Percentiles rank a stretch among this genome's conserved stretches.
Evolutionary conservation across 352 stramenopile genomes (phyloP).

Genomic region (Stramenopiles sp.): DNA sequence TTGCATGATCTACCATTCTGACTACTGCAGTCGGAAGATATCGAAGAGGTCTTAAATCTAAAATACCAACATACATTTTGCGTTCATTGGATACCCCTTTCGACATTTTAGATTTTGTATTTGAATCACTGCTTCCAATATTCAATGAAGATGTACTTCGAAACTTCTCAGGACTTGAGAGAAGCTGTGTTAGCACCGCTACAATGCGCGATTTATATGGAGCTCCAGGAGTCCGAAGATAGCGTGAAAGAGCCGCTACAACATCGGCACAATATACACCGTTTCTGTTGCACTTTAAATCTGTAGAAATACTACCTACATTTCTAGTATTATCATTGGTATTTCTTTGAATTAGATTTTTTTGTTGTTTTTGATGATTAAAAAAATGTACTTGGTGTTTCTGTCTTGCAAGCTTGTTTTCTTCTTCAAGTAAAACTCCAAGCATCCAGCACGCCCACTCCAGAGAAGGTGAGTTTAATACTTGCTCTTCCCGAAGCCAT

Average conservation of each 20-base stretch:
- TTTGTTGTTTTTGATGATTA: too few species aligned
- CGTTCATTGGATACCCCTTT: not conserved
- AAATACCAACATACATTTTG: too few species aligned
- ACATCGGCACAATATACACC: not conserved
- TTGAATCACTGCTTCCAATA: too few species aligned
- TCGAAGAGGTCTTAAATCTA: not conserved
- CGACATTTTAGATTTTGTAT: not conserved
- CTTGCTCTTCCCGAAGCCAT: conserved; percentile 9
- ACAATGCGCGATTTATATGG: conserved; percentile 9
- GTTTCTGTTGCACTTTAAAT: too few species aligned
- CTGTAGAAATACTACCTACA: too few species aligned
- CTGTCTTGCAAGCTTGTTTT: too few species aligned
- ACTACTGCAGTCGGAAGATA: not conserved
- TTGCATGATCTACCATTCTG: not conserved
- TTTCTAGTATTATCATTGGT: too few species aligned
- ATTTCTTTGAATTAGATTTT: too few species aligned
- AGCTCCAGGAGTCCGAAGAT: conserved; percentile 6
- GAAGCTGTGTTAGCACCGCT: conserved; percentile 5
- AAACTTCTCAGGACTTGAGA: not conserved
- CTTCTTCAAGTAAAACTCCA: not conserved
- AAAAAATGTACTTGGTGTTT: too few species aligned
- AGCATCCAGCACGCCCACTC: conserved; percentile 13
- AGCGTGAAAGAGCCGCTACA: conserved; percentile 8
- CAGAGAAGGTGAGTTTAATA: conserved; percentile 4
- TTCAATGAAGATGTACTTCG: too few species aligned